Base-by-base conservation (phyloP, 805 yeast species). In the Saturnispora galanensis region DNA sequence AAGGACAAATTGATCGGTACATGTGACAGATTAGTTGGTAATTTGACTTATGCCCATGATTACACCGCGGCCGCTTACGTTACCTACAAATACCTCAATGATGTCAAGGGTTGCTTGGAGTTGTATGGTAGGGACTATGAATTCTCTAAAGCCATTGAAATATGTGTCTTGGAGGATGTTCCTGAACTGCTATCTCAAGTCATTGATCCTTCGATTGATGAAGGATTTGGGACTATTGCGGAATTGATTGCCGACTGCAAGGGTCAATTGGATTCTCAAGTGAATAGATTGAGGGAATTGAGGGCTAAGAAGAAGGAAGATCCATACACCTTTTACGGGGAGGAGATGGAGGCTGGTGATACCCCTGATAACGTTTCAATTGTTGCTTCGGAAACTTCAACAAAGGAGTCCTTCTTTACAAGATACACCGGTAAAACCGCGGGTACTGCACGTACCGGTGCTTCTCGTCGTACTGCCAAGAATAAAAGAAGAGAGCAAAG, bases 391-490 rank as follows among this genome's bases (percentile, higher is more conserved):
- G 97, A 88, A 60, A 80, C 95, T 0, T 86, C 97, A 0, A 85
- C 95, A 0, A 83, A 85, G 28, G 94, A 90, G 33, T 88, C 97
- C 0, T 86, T 89, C 62, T 85, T 87, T 67, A 93, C 99, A 1
- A 75, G 95, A 59, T 93, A 93, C 62, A 93, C 98, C 0, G 98
- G 97, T 51, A 89, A 90, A 64, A 89, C 97, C 1, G 72, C 83
- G 1, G 96, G 96, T 18, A 93, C 98, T 3, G 97, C 97, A 4
- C 84, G 84, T 58, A 93, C 98, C 0, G 97, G 97, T 28, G 97
- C 93, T 2, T 81, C 96, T 0, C 76, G 99, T 63, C 76, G 83
- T 57, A 89, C 98, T 0, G 76, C 94, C 6, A 93, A 93, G 66
- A 93, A 93, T 63, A 77, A 81, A 52, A 84, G 96, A 61, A 77